Percentiles rank a stretch among this genome's conserved stretches.
Evolutionary conservation across 306 rosid species (phyloP).

Genomic region (Trifolium dubium): DNA sequence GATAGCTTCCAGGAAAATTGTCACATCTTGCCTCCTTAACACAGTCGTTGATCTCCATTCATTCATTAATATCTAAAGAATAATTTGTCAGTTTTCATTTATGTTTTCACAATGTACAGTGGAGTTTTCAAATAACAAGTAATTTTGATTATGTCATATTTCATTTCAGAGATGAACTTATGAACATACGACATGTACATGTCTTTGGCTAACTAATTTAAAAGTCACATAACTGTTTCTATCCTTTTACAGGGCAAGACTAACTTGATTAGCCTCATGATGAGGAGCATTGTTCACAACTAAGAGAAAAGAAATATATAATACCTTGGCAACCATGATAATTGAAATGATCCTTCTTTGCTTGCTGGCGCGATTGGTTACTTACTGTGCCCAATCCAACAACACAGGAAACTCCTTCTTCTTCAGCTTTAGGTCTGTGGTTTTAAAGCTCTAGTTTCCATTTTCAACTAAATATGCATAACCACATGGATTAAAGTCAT

Average conservation of each 20-base stretch:
- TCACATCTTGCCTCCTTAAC: constrained; percentile 1
- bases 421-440: constrained; percentile 4
- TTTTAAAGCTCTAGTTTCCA: background rate
- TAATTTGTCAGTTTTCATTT: background rate
- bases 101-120: background rate
- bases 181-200: too few species aligned
- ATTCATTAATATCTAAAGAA: constrained; percentile 47
- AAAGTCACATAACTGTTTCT: too few species aligned
- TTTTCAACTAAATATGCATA: constrained; percentile 31
- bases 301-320: background rate
- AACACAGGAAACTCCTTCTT: constrained; percentile 2
- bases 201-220: too few species aligned
- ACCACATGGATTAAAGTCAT: constrained; percentile 46
- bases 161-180: too few species aligned
- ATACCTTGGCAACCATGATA: constrained; percentile 49
- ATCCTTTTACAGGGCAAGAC: too few species aligned
- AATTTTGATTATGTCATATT: too few species aligned
- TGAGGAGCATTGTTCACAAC: background rate
- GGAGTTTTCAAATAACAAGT: background rate
- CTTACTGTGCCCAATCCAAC: constrained; percentile 53
- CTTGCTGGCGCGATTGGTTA: constrained; percentile 38
- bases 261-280: background rate
- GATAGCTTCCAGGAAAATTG: constrained; percentile 31
- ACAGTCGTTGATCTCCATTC: constrained; percentile 27
- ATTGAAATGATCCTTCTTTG: background rate